Evolutionary conservation across 2,329 filamentous ascomycete species (phyloP).

Genomic region (Phaeosphaeria sp.): DNA sequence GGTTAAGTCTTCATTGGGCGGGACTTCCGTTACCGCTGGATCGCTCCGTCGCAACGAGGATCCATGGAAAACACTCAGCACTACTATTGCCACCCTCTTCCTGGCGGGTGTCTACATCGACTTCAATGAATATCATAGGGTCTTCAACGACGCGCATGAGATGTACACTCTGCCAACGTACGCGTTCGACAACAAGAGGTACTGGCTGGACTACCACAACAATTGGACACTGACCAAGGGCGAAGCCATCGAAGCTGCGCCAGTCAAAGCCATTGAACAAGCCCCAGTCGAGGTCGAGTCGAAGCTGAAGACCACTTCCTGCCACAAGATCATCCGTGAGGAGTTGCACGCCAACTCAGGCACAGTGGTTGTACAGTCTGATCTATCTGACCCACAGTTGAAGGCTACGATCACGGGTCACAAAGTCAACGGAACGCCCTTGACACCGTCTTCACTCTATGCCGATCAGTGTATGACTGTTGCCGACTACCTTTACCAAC

Average conservation of each 20-base stretch:
- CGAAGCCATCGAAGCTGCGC: slow-evolving; percentile 56
- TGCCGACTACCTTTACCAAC: slow-evolving; percentile 71
- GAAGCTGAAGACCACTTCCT: slow-evolving; percentile 69
- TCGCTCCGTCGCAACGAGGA: slow-evolving; percentile 69
- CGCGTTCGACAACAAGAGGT: slow-evolving; percentile 73
- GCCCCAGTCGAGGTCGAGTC: slow-evolving; percentile 53
- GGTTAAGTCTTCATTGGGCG: slow-evolving; percentile 68
- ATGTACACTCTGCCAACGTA: slow-evolving; percentile 73
- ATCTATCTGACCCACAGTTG: slow-evolving; percentile 69
- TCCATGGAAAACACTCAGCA: slow-evolving; percentile 68
- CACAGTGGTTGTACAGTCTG: slow-evolving; percentile 68
- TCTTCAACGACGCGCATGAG: slow-evolving; percentile 64
- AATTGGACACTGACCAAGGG: slow-evolving; percentile 76
- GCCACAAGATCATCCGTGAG: slow-evolving; percentile 69
- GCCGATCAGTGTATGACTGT: slow-evolving; percentile 71
- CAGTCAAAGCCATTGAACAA: slow-evolving; percentile 46
- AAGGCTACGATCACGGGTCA: slow-evolving; percentile 69
- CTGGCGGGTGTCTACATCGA: slow-evolving; percentile 67
- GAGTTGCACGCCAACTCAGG: slow-evolving; percentile 66
- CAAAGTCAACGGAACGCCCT: slow-evolving; percentile 69
- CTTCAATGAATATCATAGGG: slow-evolving; percentile 73
- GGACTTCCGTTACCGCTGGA: slow-evolving; percentile 61
- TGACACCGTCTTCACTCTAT: slow-evolving; percentile 70
- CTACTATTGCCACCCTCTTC: slow-evolving; percentile 66
- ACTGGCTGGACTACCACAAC: slow-evolving; percentile 74